phyloP scores from a whole-genome alignment of 179 eudicot genomes.

The Beta lomatogona region DNA sequence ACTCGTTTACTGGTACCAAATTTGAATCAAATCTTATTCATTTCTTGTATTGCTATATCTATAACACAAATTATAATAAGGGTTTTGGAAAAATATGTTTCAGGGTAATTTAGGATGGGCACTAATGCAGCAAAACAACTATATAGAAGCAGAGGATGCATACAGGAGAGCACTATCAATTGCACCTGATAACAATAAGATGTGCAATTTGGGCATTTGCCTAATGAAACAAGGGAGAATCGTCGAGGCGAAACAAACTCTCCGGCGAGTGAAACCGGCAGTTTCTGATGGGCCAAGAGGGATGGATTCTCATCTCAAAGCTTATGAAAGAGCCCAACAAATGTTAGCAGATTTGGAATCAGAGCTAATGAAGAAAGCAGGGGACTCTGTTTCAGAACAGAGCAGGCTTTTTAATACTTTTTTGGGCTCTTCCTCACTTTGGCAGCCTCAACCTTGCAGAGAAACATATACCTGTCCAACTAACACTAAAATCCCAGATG shows the following conservation, averaged over 20 bases:
- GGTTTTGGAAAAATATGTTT: neutral
- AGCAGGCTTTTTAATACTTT: slow-evolving; percentile 74
- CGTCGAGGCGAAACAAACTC: slow-evolving; percentile 74
- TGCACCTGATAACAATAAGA: slow-evolving; percentile 88
- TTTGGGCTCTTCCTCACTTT: slow-evolving; percentile 77
- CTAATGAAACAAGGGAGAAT: slow-evolving; percentile 91
- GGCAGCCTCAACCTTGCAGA: slow-evolving; percentile 98
- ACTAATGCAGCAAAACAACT: slow-evolving; percentile 82
- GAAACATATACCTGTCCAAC: slow-evolving; percentile 35
- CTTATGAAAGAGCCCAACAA: slow-evolving; percentile 94
- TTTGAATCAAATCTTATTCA: neutral
- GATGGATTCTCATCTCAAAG: slow-evolving; percentile 93
- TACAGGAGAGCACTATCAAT: slow-evolving; percentile 74
- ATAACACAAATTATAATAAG: neutral
- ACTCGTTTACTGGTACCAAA: slow-evolving; percentile 73
- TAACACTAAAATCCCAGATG: slow-evolving; percentile 23
- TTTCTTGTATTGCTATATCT: neutral
- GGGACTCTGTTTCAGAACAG: slow-evolving; percentile 68
- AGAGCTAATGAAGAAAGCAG: slow-evolving; percentile 68
- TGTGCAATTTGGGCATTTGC: slow-evolving; percentile 91
- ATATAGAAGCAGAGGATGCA: slow-evolving; percentile 94
- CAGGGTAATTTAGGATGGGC: slow-evolving; percentile 99
- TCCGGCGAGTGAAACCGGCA: slow-evolving; percentile 76
- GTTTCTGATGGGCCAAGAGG: slow-evolving; percentile 80
- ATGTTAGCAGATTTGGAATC: slow-evolving; percentile 87